phyloP scores from a whole-genome alignment of 768 basidiomycete genomes.

The Leccinum rimulosum region DNA sequence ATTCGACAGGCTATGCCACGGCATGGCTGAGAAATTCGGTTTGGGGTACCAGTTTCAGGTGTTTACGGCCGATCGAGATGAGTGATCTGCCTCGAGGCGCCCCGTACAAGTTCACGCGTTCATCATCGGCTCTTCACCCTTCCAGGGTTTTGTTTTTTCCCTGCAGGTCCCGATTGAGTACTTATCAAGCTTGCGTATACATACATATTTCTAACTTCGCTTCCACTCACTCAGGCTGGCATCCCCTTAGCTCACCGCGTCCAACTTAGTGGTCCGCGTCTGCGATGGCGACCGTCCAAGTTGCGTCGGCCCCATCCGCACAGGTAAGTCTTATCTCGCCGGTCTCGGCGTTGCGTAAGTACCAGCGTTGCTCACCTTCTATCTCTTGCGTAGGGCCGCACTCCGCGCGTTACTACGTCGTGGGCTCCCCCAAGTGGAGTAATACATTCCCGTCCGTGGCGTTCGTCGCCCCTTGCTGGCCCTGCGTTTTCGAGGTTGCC shows the following conservation, averaged over 20 bases:
- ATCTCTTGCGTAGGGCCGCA: constrained; percentile 13
- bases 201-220: background rate
- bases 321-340: constrained; percentile 12
- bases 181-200: constrained; percentile 2
- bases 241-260: background rate
- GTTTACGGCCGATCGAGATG: constrained; percentile 10
- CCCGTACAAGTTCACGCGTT: constrained; percentile 17
- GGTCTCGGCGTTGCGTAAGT: background rate
- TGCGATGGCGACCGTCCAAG: constrained; percentile 11
- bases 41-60: constrained; percentile 9
- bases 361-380: background rate
- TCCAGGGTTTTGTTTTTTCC: constrained; percentile 12
- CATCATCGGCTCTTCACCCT: constrained; percentile 9
- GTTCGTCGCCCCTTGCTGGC: constrained; percentile 30
- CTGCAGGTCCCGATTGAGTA: constrained; percentile 6
- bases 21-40: background rate
- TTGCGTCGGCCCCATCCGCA: background rate
- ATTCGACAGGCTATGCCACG: background rate
- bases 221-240: background rate
- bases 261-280: background rate
- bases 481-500: constrained; percentile 26
- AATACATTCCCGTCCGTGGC: constrained; percentile 25
- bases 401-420: constrained; percentile 9
- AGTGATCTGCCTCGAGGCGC: constrained; percentile 21
- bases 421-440: constrained; percentile 8